These are phyloP conservation scores for Avena sativa DNA, from an alignment of 176 grass and related monocot genomes.

Conservation along the genomic window DNA sequence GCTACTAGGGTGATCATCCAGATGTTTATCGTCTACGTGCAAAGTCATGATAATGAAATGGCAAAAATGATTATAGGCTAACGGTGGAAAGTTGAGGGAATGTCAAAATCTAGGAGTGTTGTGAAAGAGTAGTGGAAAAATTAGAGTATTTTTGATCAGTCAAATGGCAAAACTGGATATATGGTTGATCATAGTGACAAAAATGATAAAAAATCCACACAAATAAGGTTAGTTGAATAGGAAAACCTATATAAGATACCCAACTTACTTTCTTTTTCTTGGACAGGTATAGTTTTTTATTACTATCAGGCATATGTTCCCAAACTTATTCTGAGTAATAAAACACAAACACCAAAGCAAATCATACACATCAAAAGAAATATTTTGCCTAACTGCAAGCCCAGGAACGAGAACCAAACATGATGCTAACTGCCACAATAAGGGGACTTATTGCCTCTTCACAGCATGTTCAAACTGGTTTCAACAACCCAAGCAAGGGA, in stretches of 20 bases:
- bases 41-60: too few relatives aligned
- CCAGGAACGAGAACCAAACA: neutral
- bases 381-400: neutral
- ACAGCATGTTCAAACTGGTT: neutral
- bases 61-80: too few relatives aligned
- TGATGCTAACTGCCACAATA: neutral
- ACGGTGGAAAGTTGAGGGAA: too few relatives aligned
- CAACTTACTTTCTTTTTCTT: neutral
- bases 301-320: neutral
- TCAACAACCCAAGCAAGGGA: slow-evolving; percentile 3
- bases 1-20: too few relatives aligned
- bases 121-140: too few relatives aligned
- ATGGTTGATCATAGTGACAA: too few relatives aligned
- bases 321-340: neutral
- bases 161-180: too few relatives aligned
- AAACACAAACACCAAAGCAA: neutral
- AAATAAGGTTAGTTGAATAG: neutral
- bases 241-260: neutral
- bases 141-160: too few relatives aligned
- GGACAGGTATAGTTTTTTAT: neutral
- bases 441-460: slow-evolving; percentile 6
- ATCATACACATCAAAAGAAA: neutral
- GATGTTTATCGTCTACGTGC: too few relatives aligned
- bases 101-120: too few relatives aligned
- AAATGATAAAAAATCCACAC: neutral